A percentile compares a stretch with the other conserved stretches of the same genome.
Evolutionary conservation across 108 stramenopile genomes (phyloP).

Genomic region (Nitzschia sp.): DNA sequence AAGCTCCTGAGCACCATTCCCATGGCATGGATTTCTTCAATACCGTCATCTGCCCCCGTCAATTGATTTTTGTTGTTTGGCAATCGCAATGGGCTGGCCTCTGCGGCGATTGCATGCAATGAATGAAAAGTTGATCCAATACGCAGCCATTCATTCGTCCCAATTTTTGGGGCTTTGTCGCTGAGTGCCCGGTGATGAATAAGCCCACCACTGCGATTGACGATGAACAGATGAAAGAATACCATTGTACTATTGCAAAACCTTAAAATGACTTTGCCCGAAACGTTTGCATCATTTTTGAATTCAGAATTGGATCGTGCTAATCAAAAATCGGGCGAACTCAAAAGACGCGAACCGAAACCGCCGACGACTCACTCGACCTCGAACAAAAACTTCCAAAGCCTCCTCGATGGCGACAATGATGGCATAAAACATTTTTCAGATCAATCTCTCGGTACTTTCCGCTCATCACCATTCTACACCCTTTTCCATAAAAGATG

Average conservation of each 20-base stretch:
- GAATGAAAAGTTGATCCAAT: constrained; percentile 90
- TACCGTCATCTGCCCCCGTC: constrained; percentile 81
- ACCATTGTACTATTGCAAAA: constrained; percentile 50
- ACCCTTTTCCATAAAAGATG: too few species aligned
- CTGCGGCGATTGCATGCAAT: constrained; percentile 84
- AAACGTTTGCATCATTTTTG: too few species aligned
- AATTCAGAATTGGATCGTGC: too few species aligned
- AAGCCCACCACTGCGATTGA: constrained; percentile 86
- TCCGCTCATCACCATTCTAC: too few species aligned
- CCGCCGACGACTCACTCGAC: too few species aligned
- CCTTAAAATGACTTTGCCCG: too few species aligned
- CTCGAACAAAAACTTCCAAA: too few species aligned
- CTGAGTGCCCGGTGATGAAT: constrained; percentile 83
- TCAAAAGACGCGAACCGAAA: too few species aligned
- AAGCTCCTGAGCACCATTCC: constrained; percentile 73
- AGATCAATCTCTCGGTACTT: too few species aligned
- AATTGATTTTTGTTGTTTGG: constrained; percentile 64
- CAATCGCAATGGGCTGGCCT: constrained; percentile 71
- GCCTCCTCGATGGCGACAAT: too few species aligned
- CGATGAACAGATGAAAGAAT: constrained; percentile 85
- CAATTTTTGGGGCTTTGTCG: constrained; percentile 69
- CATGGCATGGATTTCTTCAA: constrained; percentile 78
- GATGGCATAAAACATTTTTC: too few species aligned
- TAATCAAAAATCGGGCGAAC: too few species aligned
- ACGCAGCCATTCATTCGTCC: constrained; percentile 88